A percentile compares a stretch with the other conserved stretches of the same genome.
phyloP scores from a whole-genome alignment of 768 basidiomycete genomes.

The Rhizopogon salebrosus region DNA sequence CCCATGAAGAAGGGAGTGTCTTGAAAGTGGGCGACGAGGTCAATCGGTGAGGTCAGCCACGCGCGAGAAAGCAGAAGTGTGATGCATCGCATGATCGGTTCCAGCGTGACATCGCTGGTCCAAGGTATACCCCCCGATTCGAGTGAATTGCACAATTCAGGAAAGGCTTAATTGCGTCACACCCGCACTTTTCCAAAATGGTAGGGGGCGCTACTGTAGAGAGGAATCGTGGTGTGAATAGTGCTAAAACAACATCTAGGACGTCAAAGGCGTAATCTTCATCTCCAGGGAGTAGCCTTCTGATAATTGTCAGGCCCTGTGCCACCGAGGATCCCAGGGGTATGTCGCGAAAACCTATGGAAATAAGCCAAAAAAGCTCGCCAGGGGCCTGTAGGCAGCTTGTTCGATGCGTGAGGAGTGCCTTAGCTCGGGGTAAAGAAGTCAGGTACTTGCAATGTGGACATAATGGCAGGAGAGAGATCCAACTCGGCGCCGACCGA shows the following conservation, averaged over 20 bases:
- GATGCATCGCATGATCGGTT: slow-evolving; percentile 51
- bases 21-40: slow-evolving; percentile 71
- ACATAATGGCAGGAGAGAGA: slow-evolving; percentile 13
- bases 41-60: slow-evolving; percentile 67
- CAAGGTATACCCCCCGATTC: slow-evolving; percentile 35
- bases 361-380: slow-evolving; percentile 50
- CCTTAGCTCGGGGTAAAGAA: slow-evolving; percentile 49
- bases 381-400: slow-evolving; percentile 40
- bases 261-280: slow-evolving; percentile 51
- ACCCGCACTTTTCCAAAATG: slow-evolving; percentile 48
- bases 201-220: slow-evolving; percentile 25
- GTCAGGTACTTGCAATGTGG: slow-evolving; percentile 29
- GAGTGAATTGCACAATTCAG: slow-evolving; percentile 44
- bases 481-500: slow-evolving; percentile 52
- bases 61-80: slow-evolving; percentile 56
- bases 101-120: slow-evolving; percentile 41
- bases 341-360: slow-evolving; percentile 49
- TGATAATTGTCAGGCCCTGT: slow-evolving; percentile 54
- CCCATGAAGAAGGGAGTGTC: slow-evolving; percentile 64
- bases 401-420: slow-evolving; percentile 24
- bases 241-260: slow-evolving; percentile 18
- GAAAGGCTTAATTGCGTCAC: slow-evolving; percentile 48
- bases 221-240: slow-evolving; percentile 14
- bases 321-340: slow-evolving; percentile 62
- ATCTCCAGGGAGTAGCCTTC: slow-evolving; percentile 64